Conservation (phyloP, 805 yeast species). For the Monosporozyma aerobia region DNA sequence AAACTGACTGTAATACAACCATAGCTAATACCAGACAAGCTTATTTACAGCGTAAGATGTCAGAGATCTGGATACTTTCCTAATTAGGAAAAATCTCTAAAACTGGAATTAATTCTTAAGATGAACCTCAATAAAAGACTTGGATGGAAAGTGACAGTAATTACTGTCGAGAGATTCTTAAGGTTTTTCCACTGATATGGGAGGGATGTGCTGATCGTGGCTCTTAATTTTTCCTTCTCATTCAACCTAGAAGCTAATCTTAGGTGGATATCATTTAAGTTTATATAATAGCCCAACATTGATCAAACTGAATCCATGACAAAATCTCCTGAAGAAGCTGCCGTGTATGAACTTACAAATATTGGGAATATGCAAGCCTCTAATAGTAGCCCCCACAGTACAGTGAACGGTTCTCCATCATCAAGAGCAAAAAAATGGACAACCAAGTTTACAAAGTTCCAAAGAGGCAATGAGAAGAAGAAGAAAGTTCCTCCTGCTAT, state of each 20-base stretch:
- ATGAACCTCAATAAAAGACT: neutral
- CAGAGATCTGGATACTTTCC: neutral
- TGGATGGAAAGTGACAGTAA: neutral
- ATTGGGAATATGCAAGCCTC: slow-evolving; percentile 6
- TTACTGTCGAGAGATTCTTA: neutral
- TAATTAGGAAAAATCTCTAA: neutral
- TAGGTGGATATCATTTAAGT: neutral
- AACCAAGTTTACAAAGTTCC: slow-evolving; percentile 15
- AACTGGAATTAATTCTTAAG: neutral
- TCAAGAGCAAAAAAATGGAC: slow-evolving; percentile 21
- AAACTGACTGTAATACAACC: neutral
- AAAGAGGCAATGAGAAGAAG: slow-evolving; percentile 11
- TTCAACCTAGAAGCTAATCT: neutral
- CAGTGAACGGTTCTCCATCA: slow-evolving; percentile 12
- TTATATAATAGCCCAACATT: neutral
- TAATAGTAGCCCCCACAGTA: neutral
- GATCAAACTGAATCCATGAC: neutral
- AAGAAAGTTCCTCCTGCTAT: slow-evolving; percentile 6
- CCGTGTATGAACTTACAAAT: slow-evolving; percentile 9
- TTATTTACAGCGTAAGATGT: neutral
- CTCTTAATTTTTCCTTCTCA: neutral
- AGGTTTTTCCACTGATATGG: neutral
- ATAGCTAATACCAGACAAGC: neutral
- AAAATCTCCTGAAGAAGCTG: slow-evolving; percentile 4
- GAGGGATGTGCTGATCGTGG: neutral